Conservation (phyloP, 2,329 filamentous ascomycete genomes). For the Xylaria hypoxylon region DNA sequence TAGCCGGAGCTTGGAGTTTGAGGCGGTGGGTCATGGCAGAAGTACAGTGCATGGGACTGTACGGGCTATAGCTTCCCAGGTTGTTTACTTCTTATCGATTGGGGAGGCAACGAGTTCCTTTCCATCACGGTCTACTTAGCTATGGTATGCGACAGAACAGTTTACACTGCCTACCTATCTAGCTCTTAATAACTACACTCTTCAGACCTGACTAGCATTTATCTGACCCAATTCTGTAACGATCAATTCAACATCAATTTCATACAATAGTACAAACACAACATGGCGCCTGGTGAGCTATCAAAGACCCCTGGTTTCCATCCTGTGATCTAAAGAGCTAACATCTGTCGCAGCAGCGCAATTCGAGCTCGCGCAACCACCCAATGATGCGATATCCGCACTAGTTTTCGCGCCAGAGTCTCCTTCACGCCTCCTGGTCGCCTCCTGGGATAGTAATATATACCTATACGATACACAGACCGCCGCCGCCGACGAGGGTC, state of each 20-base stretch:
- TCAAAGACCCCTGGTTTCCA: not conserved
- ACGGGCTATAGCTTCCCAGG: not conserved
- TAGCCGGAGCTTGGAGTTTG: not conserved
- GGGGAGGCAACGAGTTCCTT: conserved; percentile 11
- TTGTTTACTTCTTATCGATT: conserved; percentile 40
- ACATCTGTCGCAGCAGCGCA: conserved; percentile 68
- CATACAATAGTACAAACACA: conserved; percentile 14
- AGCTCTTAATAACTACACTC: not conserved
- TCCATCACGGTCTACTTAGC: not conserved
- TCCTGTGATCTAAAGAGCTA: not conserved
- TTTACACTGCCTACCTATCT: not conserved
- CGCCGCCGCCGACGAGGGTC: conserved; percentile 54
- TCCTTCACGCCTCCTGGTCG: conserved; percentile 83
- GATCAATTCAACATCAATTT: not conserved
- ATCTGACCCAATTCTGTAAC: not conserved
- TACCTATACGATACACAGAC: conserved; percentile 85
- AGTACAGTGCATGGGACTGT: not conserved
- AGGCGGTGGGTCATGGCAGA: conserved; percentile 27
- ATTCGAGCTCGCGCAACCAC: conserved; percentile 85
- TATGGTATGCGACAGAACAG: conserved; percentile 26
- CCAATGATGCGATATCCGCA: conserved; percentile 87
- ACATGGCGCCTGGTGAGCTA: conserved; percentile 46
- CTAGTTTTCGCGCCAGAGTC: conserved; percentile 84
- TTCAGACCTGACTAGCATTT: not conserved
- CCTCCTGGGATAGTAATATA: conserved; percentile 93